Percentiles rank a stretch among this genome's conserved stretches.
phyloP scores from a whole-genome alignment of 73 alveolate genomes.

The Tetrahymena borealis region DNA sequence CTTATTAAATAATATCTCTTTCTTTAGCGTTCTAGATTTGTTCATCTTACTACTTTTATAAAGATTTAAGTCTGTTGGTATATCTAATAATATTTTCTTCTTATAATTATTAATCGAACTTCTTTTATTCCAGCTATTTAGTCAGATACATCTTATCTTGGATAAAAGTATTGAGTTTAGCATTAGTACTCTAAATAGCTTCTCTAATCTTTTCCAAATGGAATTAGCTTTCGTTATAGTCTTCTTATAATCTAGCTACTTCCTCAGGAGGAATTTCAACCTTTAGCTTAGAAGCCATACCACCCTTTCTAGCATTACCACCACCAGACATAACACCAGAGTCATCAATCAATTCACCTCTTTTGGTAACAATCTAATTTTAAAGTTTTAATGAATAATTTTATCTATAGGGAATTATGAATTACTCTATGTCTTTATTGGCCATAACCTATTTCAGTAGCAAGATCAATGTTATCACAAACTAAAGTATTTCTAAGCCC shows the following conservation, averaged over 20 bases:
- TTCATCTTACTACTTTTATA: slow-evolving; percentile 42
- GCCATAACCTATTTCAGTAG: slow-evolving; percentile 76
- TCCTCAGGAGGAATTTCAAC: slow-evolving; percentile 16
- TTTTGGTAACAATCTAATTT: slow-evolving; percentile 74
- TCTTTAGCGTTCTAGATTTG: slow-evolving; percentile 30
- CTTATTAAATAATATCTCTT: slow-evolving; percentile 1
- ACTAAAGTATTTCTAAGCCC: slow-evolving; percentile 81
- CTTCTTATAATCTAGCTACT: slow-evolving; percentile 8
- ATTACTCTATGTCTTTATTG: slow-evolving; percentile 28
- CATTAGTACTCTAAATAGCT: not conserved
- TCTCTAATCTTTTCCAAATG: slow-evolving; percentile 5
- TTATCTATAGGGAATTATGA: slow-evolving; percentile 20
- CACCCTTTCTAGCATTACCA: slow-evolving; percentile 83
- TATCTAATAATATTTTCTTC: slow-evolving; percentile 11
- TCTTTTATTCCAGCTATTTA: slow-evolving; percentile 14
- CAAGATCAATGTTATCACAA: slow-evolving; percentile 60
- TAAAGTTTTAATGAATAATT: slow-evolving; percentile 22
- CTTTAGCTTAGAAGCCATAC: slow-evolving; percentile 23
- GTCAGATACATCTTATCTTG: not conserved
- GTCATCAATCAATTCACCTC: slow-evolving; percentile 81
- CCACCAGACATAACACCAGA: slow-evolving; percentile 94
- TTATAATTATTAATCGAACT: slow-evolving; percentile 10
- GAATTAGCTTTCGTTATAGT: not conserved
- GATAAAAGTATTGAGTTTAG: slow-evolving; percentile 25
- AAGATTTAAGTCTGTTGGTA: slow-evolving; percentile 19